Evolutionary conservation across 768 basidiomycete species (phyloP).

Genomic region (Neoboletus brunneissimus): DNA sequence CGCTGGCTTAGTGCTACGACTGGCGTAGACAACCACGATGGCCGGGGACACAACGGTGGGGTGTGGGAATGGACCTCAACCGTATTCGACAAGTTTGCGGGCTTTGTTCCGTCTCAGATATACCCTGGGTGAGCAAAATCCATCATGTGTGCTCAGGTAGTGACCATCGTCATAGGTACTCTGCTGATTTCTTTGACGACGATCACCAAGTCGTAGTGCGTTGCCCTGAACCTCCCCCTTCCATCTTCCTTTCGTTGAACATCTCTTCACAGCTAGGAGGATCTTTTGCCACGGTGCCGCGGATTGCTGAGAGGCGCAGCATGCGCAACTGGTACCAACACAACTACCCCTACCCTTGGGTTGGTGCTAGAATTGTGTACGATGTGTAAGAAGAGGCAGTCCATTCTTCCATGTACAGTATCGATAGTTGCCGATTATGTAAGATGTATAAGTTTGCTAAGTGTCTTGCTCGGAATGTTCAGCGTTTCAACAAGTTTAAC

Average conservation of each 20-base stretch:
- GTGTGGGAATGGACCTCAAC: conserved; percentile 99
- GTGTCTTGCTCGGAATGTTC: not conserved
- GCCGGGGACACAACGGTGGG: conserved; percentile 84
- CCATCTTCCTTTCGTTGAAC: not conserved
- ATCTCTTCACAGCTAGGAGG: conserved; percentile 69
- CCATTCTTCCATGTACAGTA: conserved; percentile 3
- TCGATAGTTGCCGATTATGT: conserved; percentile 6
- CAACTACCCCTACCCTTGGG: conserved; percentile 89
- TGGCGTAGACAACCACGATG: conserved; percentile 47
- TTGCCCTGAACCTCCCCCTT: conserved; percentile 13
- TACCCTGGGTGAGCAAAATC: conserved; percentile 74
- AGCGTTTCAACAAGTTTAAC: not conserved
- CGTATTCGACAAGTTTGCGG: conserved; percentile 63
- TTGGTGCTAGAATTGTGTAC: conserved; percentile 69
- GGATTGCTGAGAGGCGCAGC: conserved; percentile 69
- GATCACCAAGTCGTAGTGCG: conserved; percentile 85
- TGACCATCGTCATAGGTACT: conserved; percentile 49
- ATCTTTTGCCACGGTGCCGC: conserved; percentile 83
- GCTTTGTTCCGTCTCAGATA: conserved; percentile 68
- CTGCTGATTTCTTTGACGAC: conserved; percentile 88
- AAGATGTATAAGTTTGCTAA: conserved; percentile 13
- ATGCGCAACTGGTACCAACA: conserved; percentile 91
- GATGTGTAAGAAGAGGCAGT: conserved; percentile 32
- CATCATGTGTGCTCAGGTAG: not conserved
- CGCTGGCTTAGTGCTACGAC: conserved; percentile 57